Conservation (phyloP, 108 stramenopile species). For the Aureococcus anophagefferens region DNA sequence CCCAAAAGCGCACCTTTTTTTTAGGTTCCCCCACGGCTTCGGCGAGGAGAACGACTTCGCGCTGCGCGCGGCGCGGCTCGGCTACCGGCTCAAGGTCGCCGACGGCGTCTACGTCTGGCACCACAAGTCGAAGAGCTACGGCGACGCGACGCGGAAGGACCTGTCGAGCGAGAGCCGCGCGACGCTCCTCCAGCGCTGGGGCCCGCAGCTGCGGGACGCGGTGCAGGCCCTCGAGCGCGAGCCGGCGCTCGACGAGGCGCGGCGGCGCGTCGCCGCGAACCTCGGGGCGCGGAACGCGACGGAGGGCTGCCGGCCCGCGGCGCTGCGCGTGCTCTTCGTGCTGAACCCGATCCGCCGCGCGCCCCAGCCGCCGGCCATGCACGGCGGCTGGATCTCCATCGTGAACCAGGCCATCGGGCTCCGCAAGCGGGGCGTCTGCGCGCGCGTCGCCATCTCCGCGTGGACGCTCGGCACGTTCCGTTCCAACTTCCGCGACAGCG, state of each 20-base stretch:
- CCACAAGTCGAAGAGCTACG: not conserved
- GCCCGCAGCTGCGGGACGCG: not conserved
- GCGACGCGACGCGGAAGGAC: not conserved
- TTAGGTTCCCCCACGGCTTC: not conserved
- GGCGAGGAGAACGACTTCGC: slow-evolving; percentile 1
- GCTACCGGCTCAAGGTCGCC: not conserved
- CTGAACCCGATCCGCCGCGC: not conserved
- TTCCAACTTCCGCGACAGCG: too few relatives aligned
- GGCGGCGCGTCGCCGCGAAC: not conserved
- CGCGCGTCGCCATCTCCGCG: not conserved
- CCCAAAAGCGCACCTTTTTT: too few relatives aligned
- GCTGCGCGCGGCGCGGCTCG: not conserved
- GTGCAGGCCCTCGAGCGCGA: not conserved
- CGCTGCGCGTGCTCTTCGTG: not conserved
- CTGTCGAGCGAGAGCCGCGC: not conserved
- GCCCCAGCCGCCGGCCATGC: not conserved
- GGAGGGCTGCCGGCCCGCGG: not conserved
- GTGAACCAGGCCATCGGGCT: not conserved
- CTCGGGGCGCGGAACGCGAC: not conserved
- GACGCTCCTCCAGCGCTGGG: not conserved
- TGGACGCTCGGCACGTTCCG: not conserved
- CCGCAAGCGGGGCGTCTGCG: not conserved
- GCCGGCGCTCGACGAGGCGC: not conserved
- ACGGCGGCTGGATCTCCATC: slow-evolving; percentile 1
- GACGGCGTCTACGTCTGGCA: not conserved